A percentile compares a stretch with the other conserved stretches of the same genome.
phyloP scores from a whole-genome alignment of 2,329 filamentous ascomycete species.

The Allantophomopsis cytisporea region DNA sequence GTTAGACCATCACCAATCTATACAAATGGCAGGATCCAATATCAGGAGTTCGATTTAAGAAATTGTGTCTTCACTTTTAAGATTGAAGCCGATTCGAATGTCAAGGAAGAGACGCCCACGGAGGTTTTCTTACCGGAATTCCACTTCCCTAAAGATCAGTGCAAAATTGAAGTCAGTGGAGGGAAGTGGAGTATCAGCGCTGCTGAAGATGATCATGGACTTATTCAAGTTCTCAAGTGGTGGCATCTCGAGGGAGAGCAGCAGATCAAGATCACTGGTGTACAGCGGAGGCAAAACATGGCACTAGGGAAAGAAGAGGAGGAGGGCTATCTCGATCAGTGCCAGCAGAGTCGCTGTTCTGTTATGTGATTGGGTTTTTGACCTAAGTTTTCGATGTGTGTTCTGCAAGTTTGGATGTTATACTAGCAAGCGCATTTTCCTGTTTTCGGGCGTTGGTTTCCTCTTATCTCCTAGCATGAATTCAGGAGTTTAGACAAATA shows the following conservation, averaged over 20 bases:
- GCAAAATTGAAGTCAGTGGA: constrained; percentile 60
- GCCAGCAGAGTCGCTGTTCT: constrained; percentile 31
- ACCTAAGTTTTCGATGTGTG: too few species aligned
- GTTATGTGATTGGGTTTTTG: constrained; percentile 26
- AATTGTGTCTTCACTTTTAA: constrained; percentile 65
- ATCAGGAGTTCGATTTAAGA: constrained; percentile 71
- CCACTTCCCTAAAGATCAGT: constrained; percentile 71
- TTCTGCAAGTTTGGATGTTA: too few species aligned
- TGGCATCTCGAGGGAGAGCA: constrained; percentile 87
- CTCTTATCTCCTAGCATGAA: too few species aligned
- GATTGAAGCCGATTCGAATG: constrained; percentile 45
- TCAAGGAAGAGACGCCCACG: constrained; percentile 55
- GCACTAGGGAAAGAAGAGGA: constrained; percentile 46
- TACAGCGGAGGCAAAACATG: constrained; percentile 49
- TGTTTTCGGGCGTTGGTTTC: too few species aligned
- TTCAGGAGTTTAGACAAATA: too few species aligned
- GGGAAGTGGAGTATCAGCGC: constrained; percentile 82
- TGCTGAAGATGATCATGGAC: constrained; percentile 54
- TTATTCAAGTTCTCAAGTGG: constrained; percentile 72
- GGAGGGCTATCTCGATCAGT: constrained; percentile 65
- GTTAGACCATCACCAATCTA: constrained; percentile 71
- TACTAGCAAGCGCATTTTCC: too few species aligned
- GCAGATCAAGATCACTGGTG: constrained; percentile 60
- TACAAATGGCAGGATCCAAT: constrained; percentile 56
- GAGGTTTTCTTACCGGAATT: constrained; percentile 80